Evolutionary conservation across 306 rosid genomes (phyloP), one percentile per base, ranked within the genome.

Genomic region (Begonia peltatifolia): DNA sequence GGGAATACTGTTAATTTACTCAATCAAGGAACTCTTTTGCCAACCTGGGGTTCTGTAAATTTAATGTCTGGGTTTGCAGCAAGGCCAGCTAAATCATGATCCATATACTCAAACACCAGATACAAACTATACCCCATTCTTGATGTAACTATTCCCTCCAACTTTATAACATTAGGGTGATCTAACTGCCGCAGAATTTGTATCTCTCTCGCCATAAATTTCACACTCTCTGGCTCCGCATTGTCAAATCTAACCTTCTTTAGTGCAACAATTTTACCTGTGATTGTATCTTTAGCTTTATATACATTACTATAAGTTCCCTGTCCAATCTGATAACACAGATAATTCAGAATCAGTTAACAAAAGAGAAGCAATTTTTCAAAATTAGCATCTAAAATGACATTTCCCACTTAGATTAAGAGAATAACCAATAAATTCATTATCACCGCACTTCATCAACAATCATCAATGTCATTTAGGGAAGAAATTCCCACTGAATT

Each of bases 171-270:
- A 73, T 82, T 82, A 16, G 81, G 75, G 68, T 82, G 90, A 58
- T 82, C 77, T 74, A 82, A 71, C 55, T 72, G 71, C 61, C 83
- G 70, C 61, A 78, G 66, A 58, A 82, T 73, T 58, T 78, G 72
- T 70, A 82, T 82, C 74, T 82, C 90, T 65, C 90, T 82, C 17
- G 90, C 90, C 90, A 82, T 82, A 68, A 82, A 82, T 42, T 75
- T 73, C 63, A 82, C 78, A 22, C 90, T 82, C 73, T 82, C 85
- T 2, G 83, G 90, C 60, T 82, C 90, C 65, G 78, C 57, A 78
- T 78, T 78, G 71, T 82, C 90, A 63, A 82, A 82, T 13, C 90
- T 77, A 65, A 82, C 90, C 78, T 82, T 82, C 75, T 82, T 82
- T 14, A 82, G 70, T 42, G 90, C 90, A 65, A 78, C 90, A 75